phyloP scores from a whole-genome alignment of 2,329 filamentous ascomycete species.

The Fusarium palustre region DNA sequence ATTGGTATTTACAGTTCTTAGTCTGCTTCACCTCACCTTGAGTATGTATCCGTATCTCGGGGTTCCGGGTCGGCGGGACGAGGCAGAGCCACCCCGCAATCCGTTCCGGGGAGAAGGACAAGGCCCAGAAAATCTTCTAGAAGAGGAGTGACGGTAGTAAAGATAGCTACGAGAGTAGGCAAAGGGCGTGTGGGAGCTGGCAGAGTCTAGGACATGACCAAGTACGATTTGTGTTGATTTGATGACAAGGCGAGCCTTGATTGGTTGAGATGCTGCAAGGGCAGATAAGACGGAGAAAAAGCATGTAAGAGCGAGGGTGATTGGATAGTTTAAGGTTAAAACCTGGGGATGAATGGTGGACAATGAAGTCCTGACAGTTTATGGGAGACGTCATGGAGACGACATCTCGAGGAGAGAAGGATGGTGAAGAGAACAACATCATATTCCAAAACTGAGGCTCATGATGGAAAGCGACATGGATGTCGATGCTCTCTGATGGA shows the following conservation, averaged over 20 bases:
- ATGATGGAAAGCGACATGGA: not conserved
- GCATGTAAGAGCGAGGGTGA: conserved; percentile 22
- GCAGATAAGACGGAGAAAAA: conserved; percentile 42
- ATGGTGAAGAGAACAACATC: not conserved
- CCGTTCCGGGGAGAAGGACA: conserved; percentile 32
- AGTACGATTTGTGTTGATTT: conserved; percentile 43
- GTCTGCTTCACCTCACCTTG: not conserved
- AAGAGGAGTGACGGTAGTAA: conserved; percentile 39
- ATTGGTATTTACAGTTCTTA: conserved; percentile 33
- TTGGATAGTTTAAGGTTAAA: conserved; percentile 30
- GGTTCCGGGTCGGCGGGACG: conserved; percentile 44
- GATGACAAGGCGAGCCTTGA: conserved; percentile 22
- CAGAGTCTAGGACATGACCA: conserved; percentile 35
- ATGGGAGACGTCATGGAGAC: conserved; percentile 12
- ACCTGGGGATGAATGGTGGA: conserved; percentile 32
- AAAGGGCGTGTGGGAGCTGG: conserved; percentile 22
- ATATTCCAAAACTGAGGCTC: not conserved
- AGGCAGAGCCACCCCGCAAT: conserved; percentile 35
- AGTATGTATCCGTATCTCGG: conserved; percentile 42
- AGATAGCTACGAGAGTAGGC: conserved; percentile 16
- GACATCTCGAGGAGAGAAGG: not conserved
- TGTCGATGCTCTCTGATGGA: not conserved
- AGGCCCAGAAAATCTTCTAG: conserved; percentile 36
- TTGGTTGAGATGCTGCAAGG: conserved; percentile 29
- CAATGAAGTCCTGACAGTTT: conserved; percentile 15